These are phyloP conservation scores for Gardenia jasminoides DNA, from an alignment of 257 asterid genomes.

Conservation along the genomic window DNA sequence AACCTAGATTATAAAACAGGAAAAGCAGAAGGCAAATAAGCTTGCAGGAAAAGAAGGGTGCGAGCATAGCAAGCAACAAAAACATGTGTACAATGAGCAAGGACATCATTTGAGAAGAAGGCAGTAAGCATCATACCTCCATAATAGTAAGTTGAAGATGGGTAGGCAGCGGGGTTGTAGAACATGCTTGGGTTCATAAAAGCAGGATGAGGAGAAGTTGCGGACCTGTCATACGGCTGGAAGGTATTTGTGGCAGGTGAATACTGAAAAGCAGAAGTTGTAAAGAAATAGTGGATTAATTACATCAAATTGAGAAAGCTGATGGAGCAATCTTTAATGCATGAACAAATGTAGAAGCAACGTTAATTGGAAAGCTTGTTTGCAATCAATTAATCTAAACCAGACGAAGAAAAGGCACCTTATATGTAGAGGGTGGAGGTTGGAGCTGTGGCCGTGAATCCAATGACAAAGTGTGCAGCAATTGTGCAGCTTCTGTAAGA, in stretches of 20 bases:
- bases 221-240: conserved; percentile 30
- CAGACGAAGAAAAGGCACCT: conserved; percentile 8
- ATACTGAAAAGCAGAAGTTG: conserved; percentile 27
- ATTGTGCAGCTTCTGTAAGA: too few relatives aligned
- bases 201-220: conserved; percentile 26
- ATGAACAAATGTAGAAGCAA: too few relatives aligned
- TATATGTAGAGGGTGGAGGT: conserved; percentile 22
- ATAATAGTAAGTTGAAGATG: conserved; percentile 37
- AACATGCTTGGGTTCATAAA: conserved; percentile 31
- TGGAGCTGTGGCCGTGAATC: too few relatives aligned
- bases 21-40: neutral
- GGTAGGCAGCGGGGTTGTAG: conserved; percentile 27
- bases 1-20: conserved; percentile 14
- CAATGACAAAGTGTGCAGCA: too few relatives aligned
- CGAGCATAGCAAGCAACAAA: too few relatives aligned
- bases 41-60: neutral
- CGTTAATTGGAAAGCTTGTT: too few relatives aligned
- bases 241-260: conserved; percentile 27
- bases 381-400: too few relatives aligned
- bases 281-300: too few relatives aligned
- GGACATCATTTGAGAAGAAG: neutral
- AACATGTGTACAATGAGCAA: neutral
- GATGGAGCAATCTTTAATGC: too few relatives aligned
- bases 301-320: too few relatives aligned
- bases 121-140: conserved; percentile 24